A percentile compares a stretch with the other conserved stretches of the same genome.
Evolutionary conservation across 306 rosid genomes (phyloP).

Genomic region (Trifolium subterraneum): DNA sequence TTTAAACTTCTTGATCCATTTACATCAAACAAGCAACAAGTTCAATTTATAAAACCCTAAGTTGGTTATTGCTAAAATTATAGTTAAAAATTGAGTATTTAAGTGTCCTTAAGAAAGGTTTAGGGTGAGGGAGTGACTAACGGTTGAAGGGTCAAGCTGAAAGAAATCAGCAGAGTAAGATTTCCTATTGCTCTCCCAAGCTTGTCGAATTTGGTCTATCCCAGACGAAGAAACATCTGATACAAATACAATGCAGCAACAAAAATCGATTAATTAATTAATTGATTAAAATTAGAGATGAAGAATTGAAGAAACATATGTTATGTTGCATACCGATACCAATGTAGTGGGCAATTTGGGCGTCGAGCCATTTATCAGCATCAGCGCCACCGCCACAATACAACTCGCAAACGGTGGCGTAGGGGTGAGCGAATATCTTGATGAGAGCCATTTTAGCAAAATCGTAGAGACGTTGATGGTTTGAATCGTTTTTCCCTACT

Average conservation of each 20-base stretch:
- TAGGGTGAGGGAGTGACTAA: slow-evolving; percentile 22
- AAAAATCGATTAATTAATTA: neutral
- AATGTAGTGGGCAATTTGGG: slow-evolving; percentile 85
- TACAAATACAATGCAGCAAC: neutral
- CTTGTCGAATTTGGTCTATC: slow-evolving; percentile 68
- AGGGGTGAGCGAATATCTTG: slow-evolving; percentile 87
- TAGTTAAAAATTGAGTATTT: neutral
- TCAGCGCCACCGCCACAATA: slow-evolving; percentile 81
- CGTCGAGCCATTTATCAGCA: slow-evolving; percentile 74
- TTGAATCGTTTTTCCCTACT: slow-evolving; percentile 61
- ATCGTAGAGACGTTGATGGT: slow-evolving; percentile 78
- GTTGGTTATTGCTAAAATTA: neutral
- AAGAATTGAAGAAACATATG: neutral
- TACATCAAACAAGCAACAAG: neutral
- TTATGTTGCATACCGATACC: slow-evolving; percentile 66
- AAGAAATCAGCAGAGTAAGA: slow-evolving; percentile 73
- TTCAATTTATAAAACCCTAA: slow-evolving; percentile 22
- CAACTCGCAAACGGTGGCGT: slow-evolving; percentile 83
- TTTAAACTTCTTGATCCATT: neutral
- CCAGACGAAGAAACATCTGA: slow-evolving; percentile 76
- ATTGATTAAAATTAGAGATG: neutral
- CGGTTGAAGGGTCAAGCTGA: slow-evolving; percentile 81
- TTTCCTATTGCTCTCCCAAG: slow-evolving; percentile 77
- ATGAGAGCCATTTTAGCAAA: slow-evolving; percentile 78
- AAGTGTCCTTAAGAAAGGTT: no score